Conservation (phyloP, 2,329 filamentous ascomycete species). For the Elsinoe arachidis region DNA sequence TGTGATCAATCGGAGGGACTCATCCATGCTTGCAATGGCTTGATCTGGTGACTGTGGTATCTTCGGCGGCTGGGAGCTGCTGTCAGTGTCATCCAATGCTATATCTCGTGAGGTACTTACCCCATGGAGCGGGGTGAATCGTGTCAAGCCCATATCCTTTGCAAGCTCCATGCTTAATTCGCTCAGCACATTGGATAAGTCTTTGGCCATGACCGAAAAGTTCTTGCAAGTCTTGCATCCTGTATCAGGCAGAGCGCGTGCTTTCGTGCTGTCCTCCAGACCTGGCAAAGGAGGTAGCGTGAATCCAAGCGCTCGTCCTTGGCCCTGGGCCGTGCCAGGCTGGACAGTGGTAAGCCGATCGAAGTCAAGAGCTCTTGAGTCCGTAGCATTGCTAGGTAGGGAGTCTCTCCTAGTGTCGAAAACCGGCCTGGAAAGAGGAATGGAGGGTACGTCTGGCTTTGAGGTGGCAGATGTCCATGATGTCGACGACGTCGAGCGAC, state of each 20-base stretch:
- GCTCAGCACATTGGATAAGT: neutral
- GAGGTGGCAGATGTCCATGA: neutral
- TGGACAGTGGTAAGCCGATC: neutral
- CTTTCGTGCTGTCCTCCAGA: neutral
- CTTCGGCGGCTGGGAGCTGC: neutral
- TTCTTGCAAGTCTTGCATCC: constrained; percentile 1
- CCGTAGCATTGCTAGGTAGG: neutral
- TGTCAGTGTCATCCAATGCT: neutral
- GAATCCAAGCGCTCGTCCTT: neutral
- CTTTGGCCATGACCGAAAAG: neutral
- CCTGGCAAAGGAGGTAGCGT: neutral
- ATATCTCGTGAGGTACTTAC: neutral
- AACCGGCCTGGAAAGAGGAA: neutral
- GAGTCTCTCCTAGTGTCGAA: neutral
- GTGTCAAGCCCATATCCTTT: neutral
- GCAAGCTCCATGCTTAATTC: neutral
- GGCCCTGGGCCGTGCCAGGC: neutral
- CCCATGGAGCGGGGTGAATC: neutral
- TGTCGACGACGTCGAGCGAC: neutral
- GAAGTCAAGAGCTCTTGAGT: neutral
- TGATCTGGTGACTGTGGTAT: neutral
- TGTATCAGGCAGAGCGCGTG: neutral
- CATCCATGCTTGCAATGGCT: neutral
- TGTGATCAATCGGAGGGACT: neutral
- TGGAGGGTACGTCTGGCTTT: neutral